Base-by-base conservation (phyloP, 495 filamentous ascomycete genomes). In the Trichoderma parareesei region DNA sequence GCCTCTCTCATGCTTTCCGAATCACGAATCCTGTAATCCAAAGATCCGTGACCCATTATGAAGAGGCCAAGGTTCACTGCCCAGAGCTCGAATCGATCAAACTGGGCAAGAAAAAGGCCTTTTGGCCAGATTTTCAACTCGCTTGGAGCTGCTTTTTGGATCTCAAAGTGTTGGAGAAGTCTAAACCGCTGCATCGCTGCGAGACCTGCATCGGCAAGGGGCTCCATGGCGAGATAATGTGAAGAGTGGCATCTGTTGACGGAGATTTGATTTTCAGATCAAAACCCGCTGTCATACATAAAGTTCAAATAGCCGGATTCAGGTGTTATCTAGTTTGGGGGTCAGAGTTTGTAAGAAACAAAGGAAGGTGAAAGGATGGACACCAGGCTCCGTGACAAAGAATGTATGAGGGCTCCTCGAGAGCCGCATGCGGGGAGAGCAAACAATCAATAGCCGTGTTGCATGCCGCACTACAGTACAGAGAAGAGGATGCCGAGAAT, bases 71-170 rank as follows among this genome's bases (percentile, higher is more conserved):
- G 64, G 63, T 73, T 71, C 9, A 67, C 67, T 2, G 64, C 55
- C 71, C 69, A 73, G 42, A 72, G 64, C 61, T 71, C 57, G 60
- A 71, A 73, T 3, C 69, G 68, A 40, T 70, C 71, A 41, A 11
- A 48, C 43, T 71, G 40, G 55, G 65, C 62, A 49, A 18, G 46
- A 9, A 49, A 49, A 8, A 49, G 3, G 20, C 20, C 9, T 9
- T 18, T 18, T 6, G 46, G 46, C 46, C 46, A 49, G 46, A 18
- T 49, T n/a, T 49, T n/a, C 5, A 18, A 49, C 44, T 27, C 4
- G 18, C 1, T 49, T 3, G 16, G 20, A 18, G 27, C 27, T 27
- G 27, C 27, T 27, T 27, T 27, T 27, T 27, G 27, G 27, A 27
- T 27, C 46, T 49, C 18, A 8, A 20, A 16, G 3, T 49, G 16